These are phyloP conservation scores for Aphanomyces euteiches DNA, from an alignment of 352 stramenopile genomes.

Conservation along the genomic window DNA sequence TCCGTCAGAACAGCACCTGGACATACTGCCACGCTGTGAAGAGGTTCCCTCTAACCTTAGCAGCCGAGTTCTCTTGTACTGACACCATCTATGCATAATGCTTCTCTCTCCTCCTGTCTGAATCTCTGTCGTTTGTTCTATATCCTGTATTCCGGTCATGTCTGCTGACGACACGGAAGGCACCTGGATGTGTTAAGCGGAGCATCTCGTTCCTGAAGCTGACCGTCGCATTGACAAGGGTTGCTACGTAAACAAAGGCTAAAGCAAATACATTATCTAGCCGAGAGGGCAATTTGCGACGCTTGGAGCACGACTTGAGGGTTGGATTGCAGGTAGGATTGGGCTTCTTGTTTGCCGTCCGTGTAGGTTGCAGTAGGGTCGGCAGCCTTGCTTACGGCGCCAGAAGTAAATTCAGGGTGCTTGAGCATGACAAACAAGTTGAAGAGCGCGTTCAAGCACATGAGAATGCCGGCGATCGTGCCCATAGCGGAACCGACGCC, in stretches of 20 bases:
- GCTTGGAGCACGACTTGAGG: conserved; percentile 68
- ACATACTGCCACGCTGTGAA: too few relatives aligned
- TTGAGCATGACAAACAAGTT: conserved; percentile 85
- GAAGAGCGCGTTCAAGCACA: conserved; percentile 81
- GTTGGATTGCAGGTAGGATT: conserved; percentile 78
- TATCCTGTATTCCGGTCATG: too few relatives aligned
- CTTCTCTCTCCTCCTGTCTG: too few relatives aligned
- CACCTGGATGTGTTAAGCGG: too few relatives aligned
- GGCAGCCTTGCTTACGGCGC: conserved; percentile 52
- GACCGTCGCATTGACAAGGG: too few relatives aligned
- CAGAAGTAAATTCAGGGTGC: conserved; percentile 79
- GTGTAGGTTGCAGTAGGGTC: conserved; percentile 78
- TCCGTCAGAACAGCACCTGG: not conserved
- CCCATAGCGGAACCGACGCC: conserved; percentile 58
- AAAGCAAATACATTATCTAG: not conserved
- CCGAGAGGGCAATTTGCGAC: conserved; percentile 70
- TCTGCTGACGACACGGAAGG: too few relatives aligned
- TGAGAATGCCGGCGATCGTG: conserved; percentile 67
- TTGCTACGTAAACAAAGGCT: too few relatives aligned
- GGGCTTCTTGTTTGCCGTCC: conserved; percentile 72
- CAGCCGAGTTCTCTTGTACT: too few relatives aligned
- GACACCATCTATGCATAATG: too few relatives aligned
- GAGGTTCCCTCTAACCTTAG: too few relatives aligned
- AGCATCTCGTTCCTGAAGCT: too few relatives aligned
- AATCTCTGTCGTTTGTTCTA: too few relatives aligned